Evolutionary conservation across 768 basidiomycete genomes (phyloP).

Genomic region (Mycena amicta): DNA sequence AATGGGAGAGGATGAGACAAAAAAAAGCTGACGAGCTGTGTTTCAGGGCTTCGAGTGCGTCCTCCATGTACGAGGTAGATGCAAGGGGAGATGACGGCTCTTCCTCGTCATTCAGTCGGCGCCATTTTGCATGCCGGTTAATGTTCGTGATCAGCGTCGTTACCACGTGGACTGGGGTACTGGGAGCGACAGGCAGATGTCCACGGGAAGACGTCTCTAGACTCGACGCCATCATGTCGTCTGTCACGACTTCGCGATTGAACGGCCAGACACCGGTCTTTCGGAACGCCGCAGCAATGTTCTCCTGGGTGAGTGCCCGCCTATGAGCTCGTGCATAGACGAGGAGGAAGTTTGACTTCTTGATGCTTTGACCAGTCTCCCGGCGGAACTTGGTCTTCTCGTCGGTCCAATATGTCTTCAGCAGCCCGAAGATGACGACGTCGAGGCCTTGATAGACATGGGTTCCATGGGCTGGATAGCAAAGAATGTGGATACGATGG

Average conservation of each 20-base stretch:
- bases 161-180: slow-evolving; percentile 6
- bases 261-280: slow-evolving; percentile 44
- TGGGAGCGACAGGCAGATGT: slow-evolving; percentile 26
- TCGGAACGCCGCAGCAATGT: slow-evolving; percentile 39
- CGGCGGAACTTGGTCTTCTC: slow-evolving; percentile 19
- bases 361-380: slow-evolving; percentile 24
- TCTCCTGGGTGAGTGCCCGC: slow-evolving; percentile 30
- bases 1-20: slow-evolving; percentile 13
- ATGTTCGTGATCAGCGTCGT: slow-evolving; percentile 1
- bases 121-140: neutral
- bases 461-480: slow-evolving; percentile 47
- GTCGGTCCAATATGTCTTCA: slow-evolving; percentile 35
- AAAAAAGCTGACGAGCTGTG: neutral
- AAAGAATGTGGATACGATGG: slow-evolving; percentile 41
- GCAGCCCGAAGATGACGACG: slow-evolving; percentile 35
- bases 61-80: neutral
- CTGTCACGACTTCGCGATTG: slow-evolving; percentile 34
- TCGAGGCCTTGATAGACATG: slow-evolving; percentile 51
- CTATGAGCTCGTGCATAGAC: slow-evolving; percentile 37
- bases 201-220: slow-evolving; percentile 27
- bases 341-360: slow-evolving; percentile 39
- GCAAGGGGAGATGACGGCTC: neutral
- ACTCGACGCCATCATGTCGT: slow-evolving; percentile 39
- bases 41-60: neutral
- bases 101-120: neutral